A percentile compares a stretch with the other conserved stretches of the same genome.
These are phyloP conservation scores for Anthracocystis panici-leucophaei DNA, from an alignment of 1,284 basidiomycete species.

Conservation along the genomic window DNA sequence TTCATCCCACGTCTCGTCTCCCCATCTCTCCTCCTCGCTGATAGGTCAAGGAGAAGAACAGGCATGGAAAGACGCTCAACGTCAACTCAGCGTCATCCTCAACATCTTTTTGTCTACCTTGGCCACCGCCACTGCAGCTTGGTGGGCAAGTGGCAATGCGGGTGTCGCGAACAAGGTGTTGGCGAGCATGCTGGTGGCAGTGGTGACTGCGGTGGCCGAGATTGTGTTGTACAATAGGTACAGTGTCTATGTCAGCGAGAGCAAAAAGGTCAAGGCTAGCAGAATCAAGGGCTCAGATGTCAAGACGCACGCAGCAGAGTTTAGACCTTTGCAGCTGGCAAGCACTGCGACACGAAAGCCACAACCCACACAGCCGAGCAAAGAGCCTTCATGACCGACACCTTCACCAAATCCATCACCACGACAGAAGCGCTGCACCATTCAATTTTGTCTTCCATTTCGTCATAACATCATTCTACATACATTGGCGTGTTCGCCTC, in stretches of 20 bases:
- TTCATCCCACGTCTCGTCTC: constrained; percentile 2
- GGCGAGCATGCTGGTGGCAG: constrained; percentile 25
- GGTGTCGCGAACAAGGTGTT: constrained; percentile 25
- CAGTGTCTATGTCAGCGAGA: constrained; percentile 32
- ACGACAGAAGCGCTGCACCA: neutral
- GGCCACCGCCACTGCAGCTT: constrained; percentile 41
- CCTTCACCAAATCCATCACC: neutral
- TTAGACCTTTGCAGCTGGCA: constrained; percentile 29
- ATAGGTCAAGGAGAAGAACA: constrained; percentile 18
- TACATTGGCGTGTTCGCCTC: neutral
- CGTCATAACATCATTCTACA: neutral
- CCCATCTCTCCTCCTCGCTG: constrained; percentile 4
- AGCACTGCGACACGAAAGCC: neutral
- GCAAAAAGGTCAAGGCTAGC: constrained; percentile 16
- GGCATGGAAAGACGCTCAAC: constrained; percentile 42
- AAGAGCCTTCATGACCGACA: constrained; percentile 18
- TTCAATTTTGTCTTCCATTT: neutral
- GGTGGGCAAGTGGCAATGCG: constrained; percentile 41
- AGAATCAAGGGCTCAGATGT: constrained; percentile 40
- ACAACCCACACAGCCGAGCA: neutral
- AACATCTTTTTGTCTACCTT: constrained; percentile 43
- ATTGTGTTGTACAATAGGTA: constrained; percentile 47
- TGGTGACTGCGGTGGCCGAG: constrained; percentile 41
- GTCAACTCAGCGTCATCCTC: constrained; percentile 37
- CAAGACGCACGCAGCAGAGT: constrained; percentile 1